Conservation (phyloP, 768 basidiomycete species). For the Boletus pseudo-olivaceus region DNA sequence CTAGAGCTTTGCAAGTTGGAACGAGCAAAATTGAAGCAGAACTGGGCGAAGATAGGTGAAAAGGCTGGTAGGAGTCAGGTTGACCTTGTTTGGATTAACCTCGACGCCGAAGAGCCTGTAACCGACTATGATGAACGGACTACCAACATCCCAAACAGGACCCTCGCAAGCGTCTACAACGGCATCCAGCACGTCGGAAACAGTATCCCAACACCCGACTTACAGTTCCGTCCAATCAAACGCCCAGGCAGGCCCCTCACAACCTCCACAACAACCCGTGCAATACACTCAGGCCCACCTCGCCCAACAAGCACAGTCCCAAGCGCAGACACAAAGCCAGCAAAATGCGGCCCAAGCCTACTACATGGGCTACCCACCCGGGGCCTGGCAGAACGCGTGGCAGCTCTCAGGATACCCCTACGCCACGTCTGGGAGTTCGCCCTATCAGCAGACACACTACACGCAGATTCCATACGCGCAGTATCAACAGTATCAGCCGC, state of each 20-base stretch:
- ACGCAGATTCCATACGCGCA: constrained; percentile 34
- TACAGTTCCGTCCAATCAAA: constrained; percentile 13
- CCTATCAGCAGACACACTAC: constrained; percentile 34
- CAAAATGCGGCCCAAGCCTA: constrained; percentile 30
- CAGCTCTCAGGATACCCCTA: constrained; percentile 33
- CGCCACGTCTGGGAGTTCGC: constrained; percentile 26
- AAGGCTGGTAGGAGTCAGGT: too few relatives aligned
- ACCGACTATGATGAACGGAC: constrained; percentile 37
- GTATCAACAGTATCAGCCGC: constrained; percentile 33
- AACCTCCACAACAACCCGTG: constrained; percentile 13
- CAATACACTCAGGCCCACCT: constrained; percentile 22
- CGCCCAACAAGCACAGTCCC: constrained; percentile 18
- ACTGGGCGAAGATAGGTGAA: too few relatives aligned
- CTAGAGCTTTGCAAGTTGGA: background rate
- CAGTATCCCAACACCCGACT: constrained; percentile 7
- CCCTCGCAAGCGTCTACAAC: constrained; percentile 27
- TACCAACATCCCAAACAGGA: constrained; percentile 40
- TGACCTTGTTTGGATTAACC: constrained; percentile 2
- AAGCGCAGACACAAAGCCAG: constrained; percentile 18
- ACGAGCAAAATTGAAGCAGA: background rate
- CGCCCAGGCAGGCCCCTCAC: constrained; percentile 15
- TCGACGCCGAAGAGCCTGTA: background rate
- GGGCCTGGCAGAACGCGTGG: constrained; percentile 33
- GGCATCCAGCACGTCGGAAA: constrained; percentile 8
- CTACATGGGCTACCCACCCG: constrained; percentile 34